Evolutionary conservation across 2,329 filamentous ascomycete species (phyloP).

Genomic region (Beauveria bassiana): DNA sequence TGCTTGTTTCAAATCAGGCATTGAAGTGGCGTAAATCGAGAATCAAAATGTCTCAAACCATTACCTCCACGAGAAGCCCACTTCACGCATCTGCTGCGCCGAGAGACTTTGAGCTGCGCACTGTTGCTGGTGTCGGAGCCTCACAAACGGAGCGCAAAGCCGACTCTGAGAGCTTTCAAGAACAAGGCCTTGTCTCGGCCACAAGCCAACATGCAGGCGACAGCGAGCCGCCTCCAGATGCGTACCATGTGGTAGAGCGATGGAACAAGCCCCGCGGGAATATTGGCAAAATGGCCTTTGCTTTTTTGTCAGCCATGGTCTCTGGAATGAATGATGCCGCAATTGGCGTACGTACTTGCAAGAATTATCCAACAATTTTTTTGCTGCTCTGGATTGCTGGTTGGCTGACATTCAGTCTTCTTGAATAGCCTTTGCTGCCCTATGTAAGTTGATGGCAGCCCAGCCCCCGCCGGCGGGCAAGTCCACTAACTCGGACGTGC

Average conservation of each 20-base stretch:
- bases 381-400: too few species aligned
- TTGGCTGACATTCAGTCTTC: slow-evolving; percentile 12
- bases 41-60: not conserved
- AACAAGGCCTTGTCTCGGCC: not conserved
- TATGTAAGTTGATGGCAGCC: slow-evolving; percentile 22
- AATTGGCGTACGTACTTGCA: slow-evolving; percentile 40
- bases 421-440: slow-evolving; percentile 31
- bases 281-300: slow-evolving; percentile 25
- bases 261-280: slow-evolving; percentile 31
- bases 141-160: not conserved
- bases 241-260: slow-evolving; percentile 21
- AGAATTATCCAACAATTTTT: too few species aligned
- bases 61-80: not conserved
- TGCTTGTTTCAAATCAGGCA: too few species aligned
- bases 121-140: not conserved
- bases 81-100: not conserved
- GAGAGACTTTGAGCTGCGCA: not conserved
- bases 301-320: slow-evolving; percentile 52
- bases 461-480: not conserved
- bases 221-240: slow-evolving; percentile 19
- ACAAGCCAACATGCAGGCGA: not conserved
- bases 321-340: slow-evolving; percentile 58
- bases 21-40: too few species aligned
- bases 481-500: not conserved
- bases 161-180: not conserved